phyloP scores from a whole-genome alignment of 805 yeast species.

The Teunomyces stri region DNA sequence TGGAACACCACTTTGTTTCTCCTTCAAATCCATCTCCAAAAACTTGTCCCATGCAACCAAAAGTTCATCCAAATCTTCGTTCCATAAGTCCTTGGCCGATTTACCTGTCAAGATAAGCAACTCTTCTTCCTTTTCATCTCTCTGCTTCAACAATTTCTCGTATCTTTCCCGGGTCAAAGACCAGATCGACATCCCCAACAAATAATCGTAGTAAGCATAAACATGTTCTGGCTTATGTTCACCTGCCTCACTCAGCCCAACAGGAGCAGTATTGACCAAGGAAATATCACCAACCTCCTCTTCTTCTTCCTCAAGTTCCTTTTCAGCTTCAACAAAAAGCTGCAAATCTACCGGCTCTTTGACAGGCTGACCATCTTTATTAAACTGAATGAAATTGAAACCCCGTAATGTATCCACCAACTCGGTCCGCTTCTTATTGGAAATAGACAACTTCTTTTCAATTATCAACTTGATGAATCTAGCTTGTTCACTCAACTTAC shows the following conservation, averaged over 20 bases:
- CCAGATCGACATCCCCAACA: constrained; percentile 92
- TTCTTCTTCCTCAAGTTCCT: constrained; percentile 36
- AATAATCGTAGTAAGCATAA: constrained; percentile 74
- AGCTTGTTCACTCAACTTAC: constrained; percentile 77
- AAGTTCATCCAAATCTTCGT: constrained; percentile 74
- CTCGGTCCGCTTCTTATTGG: constrained; percentile 67
- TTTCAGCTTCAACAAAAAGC: constrained; percentile 26
- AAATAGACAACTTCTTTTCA: constrained; percentile 64
- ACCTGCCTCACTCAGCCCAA: constrained; percentile 28
- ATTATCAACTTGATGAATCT: constrained; percentile 88
- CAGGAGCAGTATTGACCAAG: constrained; percentile 17
- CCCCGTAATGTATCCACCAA: constrained; percentile 62
- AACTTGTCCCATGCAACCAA: constrained; percentile 63
- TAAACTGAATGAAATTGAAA: constrained; percentile 73
- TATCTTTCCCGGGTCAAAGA: constrained; percentile 88
- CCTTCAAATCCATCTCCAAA: constrained; percentile 60
- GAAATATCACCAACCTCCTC: constrained; percentile 39
- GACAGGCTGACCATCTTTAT: constrained; percentile 64
- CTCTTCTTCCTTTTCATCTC: constrained; percentile 69
- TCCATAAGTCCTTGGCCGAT: constrained; percentile 88
- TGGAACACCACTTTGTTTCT: constrained; percentile 50
- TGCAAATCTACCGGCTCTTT: constrained; percentile 33
- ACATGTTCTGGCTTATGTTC: constrained; percentile 52
- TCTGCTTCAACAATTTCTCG: constrained; percentile 71
- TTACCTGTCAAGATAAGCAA: constrained; percentile 61